Base-by-base conservation (phyloP, 306 rosid genomes). In the Pyrus betulifolia region DNA sequence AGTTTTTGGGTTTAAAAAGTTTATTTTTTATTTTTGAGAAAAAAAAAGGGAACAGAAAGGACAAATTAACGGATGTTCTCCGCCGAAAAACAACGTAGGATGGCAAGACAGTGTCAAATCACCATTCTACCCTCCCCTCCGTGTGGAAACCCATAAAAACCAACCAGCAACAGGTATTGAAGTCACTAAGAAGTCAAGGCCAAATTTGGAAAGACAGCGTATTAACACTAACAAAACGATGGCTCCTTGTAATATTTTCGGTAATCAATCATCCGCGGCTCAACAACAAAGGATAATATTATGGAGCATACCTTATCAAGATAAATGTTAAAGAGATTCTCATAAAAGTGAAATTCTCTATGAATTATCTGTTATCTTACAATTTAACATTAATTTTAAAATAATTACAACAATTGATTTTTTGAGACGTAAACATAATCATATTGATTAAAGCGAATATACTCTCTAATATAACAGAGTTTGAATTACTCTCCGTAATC, bases 381-480 rank as follows among this genome's bases (percentile, higher is more conserved):
- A 6, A 0, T 33, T 33, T 33, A 33, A 33, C 8, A 1, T 33
- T 33, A 33, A 33, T 33, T 33, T 33, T 33, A 1, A 46, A 46
- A 46, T 1, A 4, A 13, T 13, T 45, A 45, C 51, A 45, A 13
- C 2, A 45, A 0, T 44, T 11, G 49, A 44, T 12, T 12, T 45
- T 7, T 40, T 1, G 0, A 46, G 18, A 46, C 0, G 18, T 13
- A 4, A 49, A 4, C 19, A 0, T 49, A 49, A 0, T 49, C 4
- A 4, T 49, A 49, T 49, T 0, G 8, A 19, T 14, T 49, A 49
- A 0, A 49, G 2, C 0, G 4, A 49, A 49, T 49, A 2, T 49
- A 49, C 0, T 4, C 0, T 5, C 6, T 49, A 5, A 49, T 15
- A 4, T 4, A 49, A 0, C 0, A 2, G 3, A 15, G 54, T 49